A percentile compares a stretch with the other conserved stretches of the same genome.
phyloP scores from a whole-genome alignment of 257 asterid genomes.

The Lithospermum erythrorhizon region DNA sequence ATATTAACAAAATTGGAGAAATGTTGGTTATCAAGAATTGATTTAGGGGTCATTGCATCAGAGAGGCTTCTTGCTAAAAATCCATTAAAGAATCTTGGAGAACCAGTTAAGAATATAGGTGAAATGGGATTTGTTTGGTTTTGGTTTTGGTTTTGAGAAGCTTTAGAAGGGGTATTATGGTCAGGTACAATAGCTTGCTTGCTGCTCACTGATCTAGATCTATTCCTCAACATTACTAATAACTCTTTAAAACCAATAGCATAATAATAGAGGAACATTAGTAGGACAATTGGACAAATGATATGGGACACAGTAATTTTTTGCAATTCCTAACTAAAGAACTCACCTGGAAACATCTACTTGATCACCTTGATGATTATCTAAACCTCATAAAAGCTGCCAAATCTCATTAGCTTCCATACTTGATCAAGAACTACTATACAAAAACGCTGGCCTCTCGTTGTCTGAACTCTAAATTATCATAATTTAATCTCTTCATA shows the following conservation, averaged over 20 bases:
- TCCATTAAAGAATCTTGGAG: conserved; percentile 61
- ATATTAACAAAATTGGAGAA: conserved; percentile 33
- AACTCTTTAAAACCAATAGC: conserved; percentile 17
- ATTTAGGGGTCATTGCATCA: conserved; percentile 58
- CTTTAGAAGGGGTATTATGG: conserved; percentile 9
- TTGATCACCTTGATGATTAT: too few relatives aligned
- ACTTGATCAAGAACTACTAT: neutral
- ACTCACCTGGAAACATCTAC: too few relatives aligned
- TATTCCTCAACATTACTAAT: conserved; percentile 48
- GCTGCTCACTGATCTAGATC: conserved; percentile 59
- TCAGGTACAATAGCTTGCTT: conserved; percentile 62
- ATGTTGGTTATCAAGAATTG: conserved; percentile 52
- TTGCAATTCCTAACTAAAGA: too few relatives aligned
- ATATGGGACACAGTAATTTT: neutral
- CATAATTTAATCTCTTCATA: too few relatives aligned
- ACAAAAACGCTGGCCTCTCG: too few relatives aligned
- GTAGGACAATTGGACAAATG: neutral
- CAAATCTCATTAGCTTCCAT: conserved; percentile 31
- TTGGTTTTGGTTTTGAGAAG: conserved; percentile 26
- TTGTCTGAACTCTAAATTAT: too few relatives aligned
- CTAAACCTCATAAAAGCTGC: neutral
- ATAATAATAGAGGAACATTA: neutral
- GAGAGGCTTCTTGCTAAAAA: conserved; percentile 30
- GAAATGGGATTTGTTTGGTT: conserved; percentile 39
- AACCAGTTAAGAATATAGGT: conserved; percentile 32